Percentiles rank a stretch among this genome's conserved stretches.
Conservation (phyloP, 345 rosid genomes). For the Mercurialis annua region DNA sequence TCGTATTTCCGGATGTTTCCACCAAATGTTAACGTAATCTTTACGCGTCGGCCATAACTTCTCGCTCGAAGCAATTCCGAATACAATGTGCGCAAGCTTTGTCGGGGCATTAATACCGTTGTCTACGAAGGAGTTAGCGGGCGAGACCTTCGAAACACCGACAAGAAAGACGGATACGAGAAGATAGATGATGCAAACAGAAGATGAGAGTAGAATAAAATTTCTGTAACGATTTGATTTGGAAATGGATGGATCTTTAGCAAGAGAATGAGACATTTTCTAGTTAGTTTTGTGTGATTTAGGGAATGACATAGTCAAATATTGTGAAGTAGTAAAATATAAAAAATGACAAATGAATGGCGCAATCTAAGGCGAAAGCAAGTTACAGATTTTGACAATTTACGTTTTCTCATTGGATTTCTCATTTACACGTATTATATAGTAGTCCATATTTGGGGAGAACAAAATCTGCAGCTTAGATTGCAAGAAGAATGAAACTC, state of each 20-base stretch:
- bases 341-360: neutral
- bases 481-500: too few species aligned
- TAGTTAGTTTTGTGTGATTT: neutral
- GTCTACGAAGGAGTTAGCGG: slow-evolving; percentile 24
- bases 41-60: slow-evolving; percentile 53
- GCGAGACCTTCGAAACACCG: slow-evolving; percentile 30
- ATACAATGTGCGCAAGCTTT: slow-evolving; percentile 54
- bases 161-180: slow-evolving; percentile 41
- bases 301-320: neutral
- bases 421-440: neutral
- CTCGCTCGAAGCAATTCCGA: slow-evolving; percentile 58
- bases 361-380: slow-evolving; percentile 20
- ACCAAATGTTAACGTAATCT: slow-evolving; percentile 71
- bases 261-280: slow-evolving; percentile 42
- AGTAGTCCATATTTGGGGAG: too few species aligned
- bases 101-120: slow-evolving; percentile 26
- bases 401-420: neutral
- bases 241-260: slow-evolving; percentile 5
- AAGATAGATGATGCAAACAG: slow-evolving; percentile 42
- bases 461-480: too few species aligned
- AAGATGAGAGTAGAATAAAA: slow-evolving; percentile 32
- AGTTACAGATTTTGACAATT: neutral
- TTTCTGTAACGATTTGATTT: slow-evolving; percentile 35
- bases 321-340: neutral
- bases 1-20: slow-evolving; percentile 53